Conservation (phyloP, 176 grass and related monocot genomes). For the Oryza meridionalis region DNA sequence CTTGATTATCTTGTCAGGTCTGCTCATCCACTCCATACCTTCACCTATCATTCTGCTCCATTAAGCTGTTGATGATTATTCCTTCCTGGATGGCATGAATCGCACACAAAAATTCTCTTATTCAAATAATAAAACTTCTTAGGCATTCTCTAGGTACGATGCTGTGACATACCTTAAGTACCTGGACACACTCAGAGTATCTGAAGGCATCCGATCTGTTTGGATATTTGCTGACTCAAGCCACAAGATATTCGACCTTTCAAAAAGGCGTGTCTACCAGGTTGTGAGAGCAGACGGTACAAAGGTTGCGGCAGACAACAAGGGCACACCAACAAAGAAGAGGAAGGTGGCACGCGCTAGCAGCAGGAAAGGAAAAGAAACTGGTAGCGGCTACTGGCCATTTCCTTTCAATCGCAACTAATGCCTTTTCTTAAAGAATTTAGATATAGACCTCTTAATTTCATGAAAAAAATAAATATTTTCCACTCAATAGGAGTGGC, state of each 20-base stretch:
- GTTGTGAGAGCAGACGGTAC: conserved; percentile 66
- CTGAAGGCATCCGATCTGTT: conserved; percentile 91
- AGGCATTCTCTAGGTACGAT: conserved; percentile 64
- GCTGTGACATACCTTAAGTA: conserved; percentile 94
- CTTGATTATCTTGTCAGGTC: conserved; percentile 95
- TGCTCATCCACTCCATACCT: background rate
- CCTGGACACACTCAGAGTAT: conserved; percentile 88
- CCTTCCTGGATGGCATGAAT: background rate
- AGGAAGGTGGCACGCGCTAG: conserved; percentile 47
- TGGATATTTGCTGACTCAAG: conserved; percentile 98
- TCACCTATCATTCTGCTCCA: background rate
- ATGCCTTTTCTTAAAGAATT: conserved; percentile 18
- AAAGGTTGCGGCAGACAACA: conserved; percentile 49
- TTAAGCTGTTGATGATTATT: background rate
- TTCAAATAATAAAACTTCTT: background rate
- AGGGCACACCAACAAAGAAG: conserved; percentile 66
- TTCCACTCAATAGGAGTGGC: no score
- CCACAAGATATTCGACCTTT: conserved; percentile 91
- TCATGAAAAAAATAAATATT: background rate
- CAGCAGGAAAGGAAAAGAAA: conserved; percentile 64
- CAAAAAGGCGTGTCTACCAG: conserved; percentile 90
- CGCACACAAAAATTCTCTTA: background rate
- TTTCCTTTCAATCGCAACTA: conserved; percentile 18
- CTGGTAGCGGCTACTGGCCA: conserved; percentile 40
- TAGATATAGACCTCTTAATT: background rate